phyloP scores from a whole-genome alignment of 2,329 filamentous ascomycete species.

The Nemania sp. region DNA sequence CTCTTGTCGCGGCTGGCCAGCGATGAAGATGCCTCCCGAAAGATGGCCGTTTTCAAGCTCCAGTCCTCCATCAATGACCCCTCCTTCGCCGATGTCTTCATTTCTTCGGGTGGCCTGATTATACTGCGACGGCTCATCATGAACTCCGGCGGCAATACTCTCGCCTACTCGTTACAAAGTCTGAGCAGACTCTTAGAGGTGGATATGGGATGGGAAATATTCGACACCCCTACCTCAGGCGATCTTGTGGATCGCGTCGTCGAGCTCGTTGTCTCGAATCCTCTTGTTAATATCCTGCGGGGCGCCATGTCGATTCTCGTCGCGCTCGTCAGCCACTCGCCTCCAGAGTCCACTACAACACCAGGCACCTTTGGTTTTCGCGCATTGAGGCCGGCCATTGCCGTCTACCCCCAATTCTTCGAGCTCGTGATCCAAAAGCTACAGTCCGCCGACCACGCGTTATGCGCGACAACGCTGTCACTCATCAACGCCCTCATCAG shows the following conservation, averaged over 20 bases:
- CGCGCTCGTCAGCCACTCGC: conserved; percentile 88
- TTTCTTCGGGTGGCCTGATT: conserved; percentile 85
- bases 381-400: conserved; percentile 90
- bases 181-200: conserved; percentile 90
- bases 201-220: conserved; percentile 97
- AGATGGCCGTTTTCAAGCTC: conserved; percentile 99
- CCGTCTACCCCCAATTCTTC: conserved; percentile 91
- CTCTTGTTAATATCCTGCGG: conserved; percentile 94
- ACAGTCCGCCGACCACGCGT: conserved; percentile 91
- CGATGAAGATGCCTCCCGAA: conserved; percentile 89
- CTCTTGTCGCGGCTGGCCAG: conserved; percentile 73
- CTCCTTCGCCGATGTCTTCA: conserved; percentile 96
- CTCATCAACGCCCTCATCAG: conserved; percentile 95
- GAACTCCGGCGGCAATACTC: conserved; percentile 87
- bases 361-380: conserved; percentile 85
- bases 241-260: conserved; percentile 83
- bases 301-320: conserved; percentile 98
- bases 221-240: conserved; percentile 71
- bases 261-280: conserved; percentile 92
- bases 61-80: conserved; percentile 96
- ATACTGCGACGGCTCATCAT: conserved; percentile 86
- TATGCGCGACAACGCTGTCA: conserved; percentile 95
- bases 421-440: conserved; percentile 93
- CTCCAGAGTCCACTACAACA: conserved; percentile 53
- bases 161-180: conserved; percentile 94